Base-by-base conservation (phyloP, 306 rosid genomes). In the Lupinus albus region DNA sequence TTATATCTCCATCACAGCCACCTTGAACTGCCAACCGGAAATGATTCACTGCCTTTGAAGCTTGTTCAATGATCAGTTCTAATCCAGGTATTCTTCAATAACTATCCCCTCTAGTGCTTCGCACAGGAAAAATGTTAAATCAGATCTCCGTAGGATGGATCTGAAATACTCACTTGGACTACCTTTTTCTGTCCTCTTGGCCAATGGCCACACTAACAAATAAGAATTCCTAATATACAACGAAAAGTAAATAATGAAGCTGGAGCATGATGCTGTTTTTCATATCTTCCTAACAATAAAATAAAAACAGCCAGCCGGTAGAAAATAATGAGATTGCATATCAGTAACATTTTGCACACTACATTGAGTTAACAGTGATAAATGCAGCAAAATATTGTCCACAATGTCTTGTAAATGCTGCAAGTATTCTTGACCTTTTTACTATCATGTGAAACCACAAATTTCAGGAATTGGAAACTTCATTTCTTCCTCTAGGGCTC, bases 401-500 rank as follows among this genome's bases (percentile, higher is more conserved):
- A 44, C 59, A 44, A 46, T 44, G 51, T 76, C 41, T 17, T 17
- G 51, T 11, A 15, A 50, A 59, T 32, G 16, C 32, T 65, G 45
- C 58, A 56, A 57, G 38, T 20, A 57, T 25, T 61, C 55, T 11
- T 15, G n/a, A 11, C 28, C 17, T 32, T 13, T 59, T 11, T 17
- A 70, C 59, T n/a, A 61, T 49, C 30, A 49, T 18, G 68, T 8
- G 35, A 57, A 42, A 28, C 53, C 56, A 16, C 35, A 10, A 42
- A 63, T 28, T 38, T 61, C 45, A 36, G 7, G 28, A 38, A 18
- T 8, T 36, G 41, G 52, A 49, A 60, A 11, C 64, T 14, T 51
- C 53, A 14, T 11, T 15, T 13, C 18, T 44, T 10, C 41, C 35
- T 42, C 13, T 21, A 33, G 53, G 12, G 30, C 9, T 16, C 20